These are phyloP conservation scores for Macrophomina tecta DNA, from an alignment of 2,329 filamentous ascomycete genomes.

Conservation along the genomic window DNA sequence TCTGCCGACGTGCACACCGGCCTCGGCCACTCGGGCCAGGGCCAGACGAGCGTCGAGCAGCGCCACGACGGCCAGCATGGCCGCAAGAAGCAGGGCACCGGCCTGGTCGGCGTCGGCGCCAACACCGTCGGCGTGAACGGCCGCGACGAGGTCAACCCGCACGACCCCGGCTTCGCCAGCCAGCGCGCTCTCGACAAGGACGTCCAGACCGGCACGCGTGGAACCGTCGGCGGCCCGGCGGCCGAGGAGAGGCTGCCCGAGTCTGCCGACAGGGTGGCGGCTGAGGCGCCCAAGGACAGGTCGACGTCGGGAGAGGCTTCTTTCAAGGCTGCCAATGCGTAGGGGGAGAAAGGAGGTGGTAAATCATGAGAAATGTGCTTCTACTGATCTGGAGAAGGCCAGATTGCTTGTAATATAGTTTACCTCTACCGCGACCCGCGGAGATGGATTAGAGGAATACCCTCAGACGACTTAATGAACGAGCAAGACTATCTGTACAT, in stretches of 20 bases:
- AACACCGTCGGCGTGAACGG: slow-evolving; percentile 31
- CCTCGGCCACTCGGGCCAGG: slow-evolving; percentile 58
- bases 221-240: slow-evolving; percentile 37
- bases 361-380: background rate
- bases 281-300: slow-evolving; percentile 31
- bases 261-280: slow-evolving; percentile 36
- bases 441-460: background rate
- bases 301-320: background rate
- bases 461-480: background rate
- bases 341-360: background rate
- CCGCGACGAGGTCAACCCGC: slow-evolving; percentile 36
- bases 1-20: slow-evolving; percentile 61
- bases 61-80: slow-evolving; percentile 52
- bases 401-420: background rate
- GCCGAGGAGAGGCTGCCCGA: slow-evolving; percentile 46
- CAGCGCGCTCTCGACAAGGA: slow-evolving; percentile 48
- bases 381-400: background rate
- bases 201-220: slow-evolving; percentile 40
- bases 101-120: slow-evolving; percentile 53
- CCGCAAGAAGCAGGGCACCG: slow-evolving; percentile 49
- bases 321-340: background rate
- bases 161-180: slow-evolving; percentile 41
- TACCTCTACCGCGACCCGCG: too few species aligned
- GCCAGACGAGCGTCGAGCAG: slow-evolving; percentile 56
- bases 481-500: background rate